These are phyloP conservation scores for Myochromella boudieri DNA, from an alignment of 768 basidiomycete species.

Conservation along the genomic window DNA sequence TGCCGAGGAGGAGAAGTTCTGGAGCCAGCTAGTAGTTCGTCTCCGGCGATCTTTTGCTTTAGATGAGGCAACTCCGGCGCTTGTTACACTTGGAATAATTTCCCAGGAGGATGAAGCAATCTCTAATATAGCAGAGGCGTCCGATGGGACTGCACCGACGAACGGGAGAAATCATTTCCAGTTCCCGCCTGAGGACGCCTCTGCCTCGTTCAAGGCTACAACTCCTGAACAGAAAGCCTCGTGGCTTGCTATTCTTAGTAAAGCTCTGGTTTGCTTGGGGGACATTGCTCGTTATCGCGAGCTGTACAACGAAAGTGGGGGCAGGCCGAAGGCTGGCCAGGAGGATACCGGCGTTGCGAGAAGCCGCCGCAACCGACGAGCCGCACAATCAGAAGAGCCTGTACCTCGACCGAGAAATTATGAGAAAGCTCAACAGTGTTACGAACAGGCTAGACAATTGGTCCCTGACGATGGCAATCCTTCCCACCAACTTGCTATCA, in stretches of 20 bases:
- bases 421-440: constrained; percentile 74
- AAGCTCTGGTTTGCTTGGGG: constrained; percentile 88
- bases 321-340: constrained; percentile 65
- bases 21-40: constrained; percentile 76
- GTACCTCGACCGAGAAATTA: constrained; percentile 66
- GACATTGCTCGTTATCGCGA: constrained; percentile 95
- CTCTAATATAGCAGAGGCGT: constrained; percentile 12
- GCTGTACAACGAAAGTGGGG: constrained; percentile 75
- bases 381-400: constrained; percentile 45
- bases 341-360: constrained; percentile 50
- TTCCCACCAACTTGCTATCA: constrained; percentile 93
- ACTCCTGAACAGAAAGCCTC: constrained; percentile 55
- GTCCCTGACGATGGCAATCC: constrained; percentile 91
- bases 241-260: constrained; percentile 77
- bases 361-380: constrained; percentile 47
- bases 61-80: constrained; percentile 58
- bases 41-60: constrained; percentile 72
- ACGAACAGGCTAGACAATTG: constrained; percentile 81
- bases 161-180: constrained; percentile 58
- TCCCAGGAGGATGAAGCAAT: constrained; percentile 35
- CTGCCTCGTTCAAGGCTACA: constrained; percentile 34
- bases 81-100: constrained; percentile 58
- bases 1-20: constrained; percentile 88
- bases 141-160: constrained; percentile 23
- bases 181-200: constrained; percentile 59